Conservation (phyloP, 257 asterid species). For the Ballota nigra region DNA sequence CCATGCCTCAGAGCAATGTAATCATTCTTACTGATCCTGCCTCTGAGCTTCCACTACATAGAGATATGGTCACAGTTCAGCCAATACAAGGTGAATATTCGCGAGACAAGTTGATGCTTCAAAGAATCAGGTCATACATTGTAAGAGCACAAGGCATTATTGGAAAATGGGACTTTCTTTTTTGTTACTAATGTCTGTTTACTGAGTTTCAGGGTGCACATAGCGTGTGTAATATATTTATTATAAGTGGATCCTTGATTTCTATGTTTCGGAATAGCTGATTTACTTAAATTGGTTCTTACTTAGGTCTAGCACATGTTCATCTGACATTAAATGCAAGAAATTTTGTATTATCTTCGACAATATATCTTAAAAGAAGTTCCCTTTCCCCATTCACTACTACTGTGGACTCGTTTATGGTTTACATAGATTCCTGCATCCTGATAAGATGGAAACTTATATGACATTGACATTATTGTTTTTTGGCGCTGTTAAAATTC, state of each 20-base stretch:
- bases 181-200: conserved; percentile 24
- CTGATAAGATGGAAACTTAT: not conserved
- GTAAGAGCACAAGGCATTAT: conserved; percentile 65
- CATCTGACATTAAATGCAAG: not conserved
- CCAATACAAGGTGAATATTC: conserved; percentile 98
- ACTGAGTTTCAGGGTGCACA: conserved; percentile 14
- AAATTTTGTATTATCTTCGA: not conserved
- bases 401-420: not conserved
- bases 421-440: not conserved
- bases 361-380: not conserved
- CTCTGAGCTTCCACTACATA: conserved; percentile 57
- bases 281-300: not conserved
- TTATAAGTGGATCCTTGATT: not conserved
- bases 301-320: not conserved
- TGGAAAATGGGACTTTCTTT: conserved; percentile 31
- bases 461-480: conserved; percentile 10
- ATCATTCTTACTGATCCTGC: conserved; percentile 80
- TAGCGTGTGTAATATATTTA: conserved; percentile 4
- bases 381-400: not conserved
- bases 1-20: conserved; percentile 72
- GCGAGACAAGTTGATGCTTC: conserved; percentile 99
- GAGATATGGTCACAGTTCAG: conserved; percentile 60
- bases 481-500: not conserved
- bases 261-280: not conserved
- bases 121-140: conserved; percentile 99